A percentile compares a stretch with the other conserved stretches of the same genome.
phyloP scores from a whole-genome alignment of 2,329 filamentous ascomycete genomes.

The Fusarium sp. region DNA sequence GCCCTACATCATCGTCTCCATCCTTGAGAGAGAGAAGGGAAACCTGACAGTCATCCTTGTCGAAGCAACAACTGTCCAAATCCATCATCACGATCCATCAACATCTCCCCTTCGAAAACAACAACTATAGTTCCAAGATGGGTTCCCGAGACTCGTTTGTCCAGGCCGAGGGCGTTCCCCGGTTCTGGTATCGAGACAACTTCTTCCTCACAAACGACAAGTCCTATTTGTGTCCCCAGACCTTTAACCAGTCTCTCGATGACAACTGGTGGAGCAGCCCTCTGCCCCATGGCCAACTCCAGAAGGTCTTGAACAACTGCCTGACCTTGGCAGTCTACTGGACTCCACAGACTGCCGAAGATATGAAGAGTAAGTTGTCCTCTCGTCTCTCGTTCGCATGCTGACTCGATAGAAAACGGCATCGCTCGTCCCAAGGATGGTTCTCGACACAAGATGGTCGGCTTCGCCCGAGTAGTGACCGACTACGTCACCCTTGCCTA shows the following conservation, averaged over 20 bases:
- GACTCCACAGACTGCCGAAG: constrained; percentile 50
- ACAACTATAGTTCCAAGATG: constrained; percentile 27
- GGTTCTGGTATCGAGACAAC: constrained; percentile 60
- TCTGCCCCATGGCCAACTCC: constrained; percentile 57
- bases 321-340: constrained; percentile 67
- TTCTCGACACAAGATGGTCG: constrained; percentile 49
- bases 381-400: background rate
- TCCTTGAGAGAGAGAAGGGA: constrained; percentile 4
- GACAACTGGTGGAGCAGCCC: constrained; percentile 68
- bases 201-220: constrained; percentile 70
- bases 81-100: background rate
- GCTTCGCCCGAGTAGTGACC: constrained; percentile 66
- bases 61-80: background rate
- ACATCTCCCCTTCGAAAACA: background rate
- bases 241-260: constrained; percentile 63
- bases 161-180: constrained; percentile 46
- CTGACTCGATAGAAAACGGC: constrained; percentile 45
- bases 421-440: constrained; percentile 45
- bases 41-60: constrained; percentile 4
- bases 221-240: constrained; percentile 60
- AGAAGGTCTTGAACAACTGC: constrained; percentile 63
- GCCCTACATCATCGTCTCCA: constrained; percentile 35
- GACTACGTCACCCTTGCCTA: constrained; percentile 74
- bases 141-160: constrained; percentile 40
- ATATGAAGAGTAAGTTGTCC: constrained; percentile 50